Percentiles rank a stretch among this genome's conserved stretches.
phyloP scores from a whole-genome alignment of 2,329 filamentous ascomycete genomes.

The Ophiocordyceps robertsii region DNA sequence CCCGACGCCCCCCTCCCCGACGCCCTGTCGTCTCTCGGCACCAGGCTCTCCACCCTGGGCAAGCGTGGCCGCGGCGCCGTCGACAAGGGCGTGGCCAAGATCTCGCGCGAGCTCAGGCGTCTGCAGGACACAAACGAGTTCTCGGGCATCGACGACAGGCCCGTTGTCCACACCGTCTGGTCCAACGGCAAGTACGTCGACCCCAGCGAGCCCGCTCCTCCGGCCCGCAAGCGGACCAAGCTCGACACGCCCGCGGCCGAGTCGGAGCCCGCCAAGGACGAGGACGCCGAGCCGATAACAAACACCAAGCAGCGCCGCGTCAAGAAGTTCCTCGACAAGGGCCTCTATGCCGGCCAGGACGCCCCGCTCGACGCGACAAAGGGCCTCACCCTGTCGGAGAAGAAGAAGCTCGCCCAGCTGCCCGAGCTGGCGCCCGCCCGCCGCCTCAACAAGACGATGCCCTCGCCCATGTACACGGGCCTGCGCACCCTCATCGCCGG shows the following conservation, averaged over 20 bases:
- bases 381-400: conserved; percentile 35
- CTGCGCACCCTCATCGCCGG: conserved; percentile 57
- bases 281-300: conserved; percentile 24
- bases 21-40: conserved; percentile 26
- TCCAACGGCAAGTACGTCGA: conserved; percentile 50
- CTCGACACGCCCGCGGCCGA: conserved; percentile 10
- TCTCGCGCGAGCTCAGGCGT: conserved; percentile 44
- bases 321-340: conserved; percentile 72
- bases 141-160: conserved; percentile 41
- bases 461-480: conserved; percentile 67
- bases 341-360: conserved; percentile 76
- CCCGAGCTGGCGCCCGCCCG: conserved; percentile 32
- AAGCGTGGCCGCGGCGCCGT: conserved; percentile 46
- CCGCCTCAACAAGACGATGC: conserved; percentile 46
- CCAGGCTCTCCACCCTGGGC: conserved; percentile 38
- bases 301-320: conserved; percentile 29
- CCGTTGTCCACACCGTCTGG: conserved; percentile 47
- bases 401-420: conserved; percentile 33
- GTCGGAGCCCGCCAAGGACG: conserved; percentile 19
- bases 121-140: conserved; percentile 52
- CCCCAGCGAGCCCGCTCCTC: conserved; percentile 25
- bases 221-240: conserved; percentile 21
- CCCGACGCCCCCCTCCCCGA: conserved; percentile 24
- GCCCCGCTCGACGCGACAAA: conserved; percentile 31
- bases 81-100: conserved; percentile 31